Conservation (phyloP, 2,329 filamentous ascomycete species). For the Zymoseptoria crescenta region DNA sequence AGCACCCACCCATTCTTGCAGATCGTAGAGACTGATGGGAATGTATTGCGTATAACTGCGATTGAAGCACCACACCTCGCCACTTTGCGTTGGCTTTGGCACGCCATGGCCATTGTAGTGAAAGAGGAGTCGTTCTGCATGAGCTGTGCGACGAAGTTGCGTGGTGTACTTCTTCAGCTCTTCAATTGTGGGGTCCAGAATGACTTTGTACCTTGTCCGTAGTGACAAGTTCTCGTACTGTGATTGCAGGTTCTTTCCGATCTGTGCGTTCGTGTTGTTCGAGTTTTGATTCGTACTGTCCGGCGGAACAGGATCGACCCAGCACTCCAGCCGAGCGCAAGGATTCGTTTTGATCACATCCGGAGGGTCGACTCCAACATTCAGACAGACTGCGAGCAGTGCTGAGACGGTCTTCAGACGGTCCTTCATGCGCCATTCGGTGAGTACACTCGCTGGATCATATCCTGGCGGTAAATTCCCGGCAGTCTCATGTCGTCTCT, state of each 20-base stretch:
- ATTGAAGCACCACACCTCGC: conserved; percentile 99
- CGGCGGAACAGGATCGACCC: conserved; percentile 79
- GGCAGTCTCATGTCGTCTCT: conserved; percentile 93
- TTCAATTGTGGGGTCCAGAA: conserved; percentile 91
- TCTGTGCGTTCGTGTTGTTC: conserved; percentile 59
- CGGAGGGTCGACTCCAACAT: conserved; percentile 94
- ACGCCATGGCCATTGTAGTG: conserved; percentile 99
- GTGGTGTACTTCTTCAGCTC: conserved; percentile 96
- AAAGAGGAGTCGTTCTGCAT: conserved; percentile 91
- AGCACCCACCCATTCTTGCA: conserved; percentile 91
- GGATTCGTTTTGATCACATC: conserved; percentile 95
- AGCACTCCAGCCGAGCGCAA: conserved; percentile 88
- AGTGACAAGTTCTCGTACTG: conserved; percentile 96
- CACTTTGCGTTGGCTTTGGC: conserved; percentile 86
- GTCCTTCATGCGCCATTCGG: conserved; percentile 97
- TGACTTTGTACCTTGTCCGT: conserved; percentile 94
- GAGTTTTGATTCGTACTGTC: conserved; percentile 32
- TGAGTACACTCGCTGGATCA: conserved; percentile 42
- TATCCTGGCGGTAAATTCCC: conserved; percentile 65
- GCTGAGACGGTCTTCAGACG: conserved; percentile 94
- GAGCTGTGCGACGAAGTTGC: conserved; percentile 81
- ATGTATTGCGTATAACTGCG: conserved; percentile 99
- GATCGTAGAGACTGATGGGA: conserved; percentile 86
- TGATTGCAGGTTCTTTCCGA: conserved; percentile 89
- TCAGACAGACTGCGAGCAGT: conserved; percentile 86